Evolutionary conservation across 179 eudicot genomes (phyloP).

Genomic region (Vitellaria paradoxa): DNA sequence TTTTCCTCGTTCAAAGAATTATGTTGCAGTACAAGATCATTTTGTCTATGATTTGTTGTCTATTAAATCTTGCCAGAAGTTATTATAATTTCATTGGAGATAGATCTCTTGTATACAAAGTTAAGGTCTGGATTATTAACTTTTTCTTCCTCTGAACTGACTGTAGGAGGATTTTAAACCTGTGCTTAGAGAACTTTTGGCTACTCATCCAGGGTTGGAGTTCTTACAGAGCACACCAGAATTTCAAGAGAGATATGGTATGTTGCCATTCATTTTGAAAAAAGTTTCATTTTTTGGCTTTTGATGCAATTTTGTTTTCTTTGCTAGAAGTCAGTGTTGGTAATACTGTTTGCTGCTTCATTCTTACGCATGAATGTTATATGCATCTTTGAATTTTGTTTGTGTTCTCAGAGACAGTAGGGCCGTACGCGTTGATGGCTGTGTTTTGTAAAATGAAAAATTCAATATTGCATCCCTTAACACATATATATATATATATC

Average conservation of each 20-base stretch:
- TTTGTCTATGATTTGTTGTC: background rate
- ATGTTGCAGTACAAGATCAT: background rate
- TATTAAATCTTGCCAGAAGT: background rate
- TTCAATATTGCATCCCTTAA: background rate
- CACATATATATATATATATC: background rate
- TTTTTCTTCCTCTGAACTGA: slow-evolving; percentile 1
- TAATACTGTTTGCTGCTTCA: background rate
- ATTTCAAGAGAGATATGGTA: slow-evolving; percentile 99
- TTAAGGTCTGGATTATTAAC: background rate
- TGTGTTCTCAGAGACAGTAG: background rate
- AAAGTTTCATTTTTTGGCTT: background rate
- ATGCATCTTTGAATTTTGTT: background rate
- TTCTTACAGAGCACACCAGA: slow-evolving; percentile 94
- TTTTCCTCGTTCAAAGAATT: background rate
- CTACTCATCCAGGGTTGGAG: slow-evolving; percentile 97
- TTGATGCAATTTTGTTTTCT: background rate
- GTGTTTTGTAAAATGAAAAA: background rate
- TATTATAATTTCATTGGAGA: slow-evolving; percentile 6
- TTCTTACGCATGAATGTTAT: background rate
- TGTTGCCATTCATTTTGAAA: slow-evolving; percentile 7
- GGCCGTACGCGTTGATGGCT: background rate
- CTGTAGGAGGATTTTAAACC: slow-evolving; percentile 87
- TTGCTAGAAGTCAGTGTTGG: background rate
- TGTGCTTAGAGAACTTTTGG: slow-evolving; percentile 83
- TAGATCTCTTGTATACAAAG: background rate